Base-by-base conservation (phyloP, 1,139 yeast species). In the Pichia sp. region DNA sequence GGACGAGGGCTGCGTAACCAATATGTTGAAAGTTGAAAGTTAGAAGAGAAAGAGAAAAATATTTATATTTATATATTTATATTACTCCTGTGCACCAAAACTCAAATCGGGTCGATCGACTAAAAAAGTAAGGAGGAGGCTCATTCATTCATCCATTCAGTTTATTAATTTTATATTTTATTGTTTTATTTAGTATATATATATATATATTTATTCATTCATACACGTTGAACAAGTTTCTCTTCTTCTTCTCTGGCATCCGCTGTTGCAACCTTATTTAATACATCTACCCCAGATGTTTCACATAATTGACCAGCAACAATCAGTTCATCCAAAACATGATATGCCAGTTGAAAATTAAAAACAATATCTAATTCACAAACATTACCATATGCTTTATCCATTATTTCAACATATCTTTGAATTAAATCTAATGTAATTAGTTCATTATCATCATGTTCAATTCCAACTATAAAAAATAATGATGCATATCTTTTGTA, bases 391-490 rank as follows among this genome's bases (percentile, higher is more conserved):
- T 87, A 92, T 56, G 89, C 80, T 59, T 85, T 83, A 69, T 92
- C 99, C 96, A 92, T 87, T 56, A 87, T 89, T 64, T 94, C 98
- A 41, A 94, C 99, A 62, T 82, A 94, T 49, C 97, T 72, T 61
- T 94, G 98, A 43, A 94, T 82, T 29, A 85, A 71, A 58, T 94
- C 98, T 49, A 94, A 70, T 1, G 95, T 80, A 46, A 87, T 67
- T 54, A 94, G 72, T 62, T 92, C 98, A 61, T 94, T 94, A 59
- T 87, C 96, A 45, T 80, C 86, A 35, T 76, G 74, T 36, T 84
- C 90, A 38, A 90, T 78, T 0, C 96, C 97, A 38, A 87, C 85
- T 41, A 92, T 76, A 66, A 92, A 92, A 58, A 86, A 92, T 46
- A 92, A 69, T 42, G 96, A 87, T 0, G 98, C 98, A 60, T 92